A percentile compares a stretch with the other conserved stretches of the same genome.
These are phyloP conservation scores for Penicillium antarcticum DNA, from an alignment of 495 filamentous ascomycete species.

Conservation along the genomic window DNA sequence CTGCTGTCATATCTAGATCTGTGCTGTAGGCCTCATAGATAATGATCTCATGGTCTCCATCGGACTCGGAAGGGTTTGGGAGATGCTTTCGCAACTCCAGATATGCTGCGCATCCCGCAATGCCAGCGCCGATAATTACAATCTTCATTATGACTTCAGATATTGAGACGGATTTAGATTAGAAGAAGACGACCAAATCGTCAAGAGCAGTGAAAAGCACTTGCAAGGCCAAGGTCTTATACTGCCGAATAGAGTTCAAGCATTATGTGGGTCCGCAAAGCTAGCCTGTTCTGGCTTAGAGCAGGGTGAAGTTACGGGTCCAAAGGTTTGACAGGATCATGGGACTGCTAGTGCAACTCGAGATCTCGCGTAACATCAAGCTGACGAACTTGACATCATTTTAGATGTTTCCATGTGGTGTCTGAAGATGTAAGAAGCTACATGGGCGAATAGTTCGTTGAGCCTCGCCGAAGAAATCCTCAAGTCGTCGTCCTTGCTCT, in stretches of 20 bases:
- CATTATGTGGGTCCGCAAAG: conserved; percentile 3
- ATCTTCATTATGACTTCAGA: conserved; percentile 33
- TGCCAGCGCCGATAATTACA: conserved; percentile 48
- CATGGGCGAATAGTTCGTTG: conserved; percentile 5
- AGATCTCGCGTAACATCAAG: too few relatives aligned
- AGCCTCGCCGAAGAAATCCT: background rate
- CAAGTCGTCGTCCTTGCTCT: background rate
- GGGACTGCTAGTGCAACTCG: too few relatives aligned
- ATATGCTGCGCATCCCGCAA: conserved; percentile 42
- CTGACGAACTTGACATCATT: too few relatives aligned
- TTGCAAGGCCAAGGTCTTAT: too few relatives aligned
- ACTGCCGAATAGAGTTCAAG: background rate
- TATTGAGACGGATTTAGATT: background rate
- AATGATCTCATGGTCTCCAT: conserved; percentile 11
- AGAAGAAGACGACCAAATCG: background rate
- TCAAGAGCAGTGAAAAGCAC: background rate
- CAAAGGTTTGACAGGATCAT: too few relatives aligned
- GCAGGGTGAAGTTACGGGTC: too few relatives aligned
- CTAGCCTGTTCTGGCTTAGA: conserved; percentile 1
- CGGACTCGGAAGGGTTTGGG: background rate
- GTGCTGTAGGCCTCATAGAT: conserved; percentile 17
- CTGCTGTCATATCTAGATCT: conserved; percentile 3
- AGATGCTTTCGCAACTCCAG: conserved; percentile 42
- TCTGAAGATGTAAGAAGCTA: conserved; percentile 2
- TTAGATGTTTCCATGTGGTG: background rate